phyloP scores from a whole-genome alignment of 208 protist species.

The Trypanosoma boissoni region DNA sequence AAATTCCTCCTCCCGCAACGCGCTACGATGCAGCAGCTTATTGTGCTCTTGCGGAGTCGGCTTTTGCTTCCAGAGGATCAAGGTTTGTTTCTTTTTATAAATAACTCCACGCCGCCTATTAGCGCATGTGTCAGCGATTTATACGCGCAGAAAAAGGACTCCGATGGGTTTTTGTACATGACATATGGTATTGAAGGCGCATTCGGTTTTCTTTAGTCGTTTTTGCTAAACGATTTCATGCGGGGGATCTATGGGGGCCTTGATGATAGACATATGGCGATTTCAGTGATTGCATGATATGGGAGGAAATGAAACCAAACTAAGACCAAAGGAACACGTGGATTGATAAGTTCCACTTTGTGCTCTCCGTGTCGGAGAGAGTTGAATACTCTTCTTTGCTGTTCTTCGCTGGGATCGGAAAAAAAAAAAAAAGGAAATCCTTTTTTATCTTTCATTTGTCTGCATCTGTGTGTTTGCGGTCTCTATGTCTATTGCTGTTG shows the following conservation, averaged over 20 bases:
- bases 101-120: slow-evolving; percentile 70
- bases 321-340: too few relatives aligned
- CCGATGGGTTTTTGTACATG: slow-evolving; percentile 90
- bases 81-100: slow-evolving; percentile 91
- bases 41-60: slow-evolving; percentile 84
- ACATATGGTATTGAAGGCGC: slow-evolving; percentile 84
- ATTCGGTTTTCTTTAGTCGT: too few relatives aligned
- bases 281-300: too few relatives aligned
- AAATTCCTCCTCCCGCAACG: slow-evolving; percentile 55
- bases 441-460: not conserved
- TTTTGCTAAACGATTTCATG: too few relatives aligned
- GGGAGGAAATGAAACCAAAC: too few relatives aligned
- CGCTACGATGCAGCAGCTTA: slow-evolving; percentile 87
- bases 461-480: not conserved
- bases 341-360: too few relatives aligned
- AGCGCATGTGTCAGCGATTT: slow-evolving; percentile 65
- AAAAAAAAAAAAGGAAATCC: too few relatives aligned
- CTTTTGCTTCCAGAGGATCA: slow-evolving; percentile 85
- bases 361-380: too few relatives aligned
- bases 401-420: not conserved
- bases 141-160: slow-evolving; percentile 82
- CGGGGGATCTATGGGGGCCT: too few relatives aligned
- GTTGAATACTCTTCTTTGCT: too few relatives aligned
- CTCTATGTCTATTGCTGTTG: slow-evolving; percentile 4
- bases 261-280: too few relatives aligned